A percentile compares a stretch with the other conserved stretches of the same genome.
phyloP scores from a whole-genome alignment of 2,329 filamentous ascomycete genomes.

The Emergomyces orientalis region DNA sequence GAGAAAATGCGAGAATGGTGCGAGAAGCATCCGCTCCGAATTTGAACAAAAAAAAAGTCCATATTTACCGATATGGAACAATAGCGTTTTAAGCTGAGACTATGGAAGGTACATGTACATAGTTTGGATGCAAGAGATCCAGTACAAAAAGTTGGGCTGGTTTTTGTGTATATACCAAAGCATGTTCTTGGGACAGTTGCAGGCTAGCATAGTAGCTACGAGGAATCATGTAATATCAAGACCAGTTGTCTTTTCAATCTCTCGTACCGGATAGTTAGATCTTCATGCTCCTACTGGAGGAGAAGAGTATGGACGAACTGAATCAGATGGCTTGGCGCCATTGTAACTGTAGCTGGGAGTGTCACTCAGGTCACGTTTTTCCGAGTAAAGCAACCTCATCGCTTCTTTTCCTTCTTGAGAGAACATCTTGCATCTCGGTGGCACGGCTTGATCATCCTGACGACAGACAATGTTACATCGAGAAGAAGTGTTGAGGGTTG shows the following conservation, averaged over 20 bases:
- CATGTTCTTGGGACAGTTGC: not conserved
- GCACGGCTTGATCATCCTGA: not conserved
- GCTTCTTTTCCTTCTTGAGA: not conserved
- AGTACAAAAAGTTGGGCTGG: not conserved
- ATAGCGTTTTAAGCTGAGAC: not conserved
- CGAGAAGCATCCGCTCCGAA: slow-evolving; percentile 40
- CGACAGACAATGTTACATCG: not conserved
- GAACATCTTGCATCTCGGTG: not conserved
- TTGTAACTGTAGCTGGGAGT: not conserved
- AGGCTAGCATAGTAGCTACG: not conserved
- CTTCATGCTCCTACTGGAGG: not conserved
- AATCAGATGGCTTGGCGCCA: not conserved
- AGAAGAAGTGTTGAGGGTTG: not conserved
- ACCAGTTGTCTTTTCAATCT: not conserved
- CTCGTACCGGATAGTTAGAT: not conserved
- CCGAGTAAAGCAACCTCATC: not conserved
- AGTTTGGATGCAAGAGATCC: not conserved
- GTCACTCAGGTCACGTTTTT: not conserved
- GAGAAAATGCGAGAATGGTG: slow-evolving; percentile 59
- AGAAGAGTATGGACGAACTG: not conserved
- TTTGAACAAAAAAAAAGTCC: not conserved
- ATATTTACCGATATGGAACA: not conserved
- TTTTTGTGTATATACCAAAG: not conserved
- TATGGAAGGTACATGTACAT: not conserved
- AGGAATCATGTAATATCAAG: not conserved